Base-by-base conservation (phyloP, 176 grass and related monocot species). In the Carex littledalei region DNA sequence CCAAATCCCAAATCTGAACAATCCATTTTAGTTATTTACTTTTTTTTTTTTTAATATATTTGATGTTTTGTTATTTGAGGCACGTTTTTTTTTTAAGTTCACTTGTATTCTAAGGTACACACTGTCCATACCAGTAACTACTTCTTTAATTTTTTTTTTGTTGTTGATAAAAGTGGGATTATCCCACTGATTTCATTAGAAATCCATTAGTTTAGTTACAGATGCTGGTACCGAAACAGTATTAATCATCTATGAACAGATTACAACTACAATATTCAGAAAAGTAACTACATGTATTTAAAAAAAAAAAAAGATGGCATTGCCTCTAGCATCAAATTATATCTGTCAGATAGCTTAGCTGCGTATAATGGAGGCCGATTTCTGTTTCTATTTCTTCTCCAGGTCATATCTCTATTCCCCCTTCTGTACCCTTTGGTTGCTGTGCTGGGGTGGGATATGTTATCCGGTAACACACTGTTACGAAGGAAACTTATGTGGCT, bases 371-470 rank as follows among this genome's bases (percentile, higher is more conserved):
- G 22, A 77, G 49, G 49, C 12, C 67, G 17, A 62, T 86, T 82
- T 84, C 65, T 69, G 76, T 52, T 90, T 57, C 53, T 68, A 57
- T 56, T 47, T 85, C 83, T 84, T 91, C 52, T 91, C 79, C 88
- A 94, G 94, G 86, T 93, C 79, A 45, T 98, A 86, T 94, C 89
- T 18, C 79, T 94, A 58, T 98, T 91, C 79, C 95, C 95, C 63
- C 91, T 95, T 89, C 95, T 98, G 80, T 91, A 93, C 37, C 95
- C 95, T 87, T 78, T 98, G 81, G 87, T 93, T 80, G 95, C 95
- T 83, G 89, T 94, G 60, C 88, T 98, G 80, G 95, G 95, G 32
- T 98, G 95, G 95, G 95, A 95, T 92, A 84, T 94, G 62, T 75
- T 98, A 82, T 94, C 94, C 70, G 93, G 93, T 71, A 98, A 93